Base-by-base conservation (phyloP, 1,284 basidiomycete species). In the Leccinum griseonigrum region DNA sequence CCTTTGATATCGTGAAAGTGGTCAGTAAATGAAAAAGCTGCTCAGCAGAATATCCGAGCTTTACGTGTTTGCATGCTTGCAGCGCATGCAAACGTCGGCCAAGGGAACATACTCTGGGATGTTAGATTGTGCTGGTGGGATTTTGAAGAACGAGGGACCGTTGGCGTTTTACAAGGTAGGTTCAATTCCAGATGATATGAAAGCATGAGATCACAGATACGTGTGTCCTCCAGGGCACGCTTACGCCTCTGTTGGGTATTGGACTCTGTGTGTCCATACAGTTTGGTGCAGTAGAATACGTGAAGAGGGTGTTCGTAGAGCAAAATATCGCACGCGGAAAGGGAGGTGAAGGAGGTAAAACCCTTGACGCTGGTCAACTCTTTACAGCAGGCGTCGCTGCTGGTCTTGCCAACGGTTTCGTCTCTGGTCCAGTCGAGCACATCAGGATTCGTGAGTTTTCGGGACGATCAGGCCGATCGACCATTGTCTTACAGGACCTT, bases 1-100 rank as follows among this genome's bases (percentile, higher is more conserved):
- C 95, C 18, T 97, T 98, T 74, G 96, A 98, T 77, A 97, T 97
- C 66, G 92, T 97, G 78, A 98, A 98, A 87, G 91, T 93, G 78
- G 91, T 92, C 70, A 75, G 89, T 83, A 58, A 48, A 64, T 63
- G 51, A 56, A 50, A 64, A 55, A 55, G 40, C 59, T n/a, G 51
- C 28, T 52, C 51, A 28, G 28, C 51, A n/a, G 54, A 36, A 29
- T 22, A 4, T 36, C 46, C 14, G 34, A 53, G 18, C 52, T 56
- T 58, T 36, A 57, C 5, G 56, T 57, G 56, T 63, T 58, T 59
- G 54, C 54, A 28, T 61, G 52, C 59, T 43, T 51, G 59, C 65
- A 67, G 84, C 87, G 96, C 65, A 92, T 98, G 83, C 97, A 99
- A 86, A 97, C 95, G 7, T 85, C 94, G n/a, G 83, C 94, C 13